Conservation (phyloP, 352 stramenopile genomes). For the Pythium insidiosum region DNA sequence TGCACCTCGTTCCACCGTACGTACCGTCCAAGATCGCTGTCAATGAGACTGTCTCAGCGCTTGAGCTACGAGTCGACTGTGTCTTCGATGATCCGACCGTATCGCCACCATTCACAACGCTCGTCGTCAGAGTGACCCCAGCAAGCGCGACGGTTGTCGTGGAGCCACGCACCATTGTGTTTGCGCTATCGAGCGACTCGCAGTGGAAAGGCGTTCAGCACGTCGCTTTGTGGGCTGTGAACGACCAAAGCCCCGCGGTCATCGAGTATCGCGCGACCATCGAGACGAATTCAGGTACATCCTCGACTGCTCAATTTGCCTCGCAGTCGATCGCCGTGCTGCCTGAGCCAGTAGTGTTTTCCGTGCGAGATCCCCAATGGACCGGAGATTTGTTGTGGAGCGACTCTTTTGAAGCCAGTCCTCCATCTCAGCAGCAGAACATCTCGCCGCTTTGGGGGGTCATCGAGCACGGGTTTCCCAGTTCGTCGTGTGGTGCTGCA, state of each 20-base stretch:
- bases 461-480: constrained; percentile 53
- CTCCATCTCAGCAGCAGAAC: constrained; percentile 5
- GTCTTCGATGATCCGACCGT: constrained; percentile 1
- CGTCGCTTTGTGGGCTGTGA: too few relatives aligned
- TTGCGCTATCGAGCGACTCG: neutral
- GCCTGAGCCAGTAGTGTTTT: constrained; percentile 21
- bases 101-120: neutral
- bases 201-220: too few relatives aligned
- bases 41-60: constrained; percentile 21
- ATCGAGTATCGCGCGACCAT: constrained; percentile 24
- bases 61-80: constrained; percentile 40
- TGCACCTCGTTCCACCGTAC: constrained; percentile 30
- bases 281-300: too few relatives aligned
- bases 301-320: too few relatives aligned
- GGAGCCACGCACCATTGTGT: constrained; percentile 12
- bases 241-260: constrained; percentile 9
- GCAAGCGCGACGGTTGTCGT: constrained; percentile 23
- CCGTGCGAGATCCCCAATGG: constrained; percentile 28
- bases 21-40: constrained; percentile 22
- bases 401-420: constrained; percentile 44
- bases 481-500: constrained; percentile 31
- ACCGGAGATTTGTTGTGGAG: constrained; percentile 36
- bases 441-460: constrained; percentile 36
- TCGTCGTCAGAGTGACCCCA: constrained; percentile 23
- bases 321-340: constrained; percentile 27